Evolutionary conservation across 1,284 basidiomycete species (phyloP).

Genomic region (Coniferiporia sulphurascens): DNA sequence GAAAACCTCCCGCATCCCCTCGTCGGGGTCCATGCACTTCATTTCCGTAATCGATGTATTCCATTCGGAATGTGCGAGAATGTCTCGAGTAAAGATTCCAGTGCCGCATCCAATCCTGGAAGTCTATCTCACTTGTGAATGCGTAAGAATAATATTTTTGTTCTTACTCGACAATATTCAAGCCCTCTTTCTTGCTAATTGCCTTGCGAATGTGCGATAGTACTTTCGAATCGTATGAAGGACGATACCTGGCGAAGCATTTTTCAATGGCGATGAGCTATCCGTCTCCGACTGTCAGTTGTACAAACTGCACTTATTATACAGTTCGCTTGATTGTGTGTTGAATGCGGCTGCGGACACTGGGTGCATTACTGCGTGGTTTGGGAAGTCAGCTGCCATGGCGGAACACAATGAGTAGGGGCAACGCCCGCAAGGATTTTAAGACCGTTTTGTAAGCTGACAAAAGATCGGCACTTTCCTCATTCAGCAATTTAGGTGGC

Average conservation of each 20-base stretch:
- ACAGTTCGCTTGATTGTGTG: slow-evolving; percentile 25
- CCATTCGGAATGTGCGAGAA: slow-evolving; percentile 59
- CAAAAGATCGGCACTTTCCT: no score
- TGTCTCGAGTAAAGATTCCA: slow-evolving; percentile 75
- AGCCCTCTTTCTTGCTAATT: slow-evolving; percentile 14
- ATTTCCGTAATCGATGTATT: slow-evolving; percentile 42
- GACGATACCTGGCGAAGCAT: slow-evolving; percentile 11
- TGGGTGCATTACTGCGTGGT: slow-evolving; percentile 20
- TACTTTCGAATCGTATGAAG: slow-evolving; percentile 25
- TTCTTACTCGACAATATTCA: slow-evolving; percentile 26
- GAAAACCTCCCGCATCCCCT: slow-evolving; percentile 66
- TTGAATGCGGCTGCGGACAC: slow-evolving; percentile 26
- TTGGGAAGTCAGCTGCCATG: neutral
- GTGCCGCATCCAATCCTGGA: slow-evolving; percentile 66
- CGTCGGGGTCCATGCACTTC: slow-evolving; percentile 66
- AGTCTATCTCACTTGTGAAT: neutral
- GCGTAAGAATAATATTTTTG: neutral
- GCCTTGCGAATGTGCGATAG: slow-evolving; percentile 21
- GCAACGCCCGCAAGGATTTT: neutral
- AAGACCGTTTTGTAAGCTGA: no score
- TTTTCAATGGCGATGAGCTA: no score
- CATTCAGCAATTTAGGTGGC: no score
- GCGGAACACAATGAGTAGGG: neutral
- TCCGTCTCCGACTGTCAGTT: neutral
- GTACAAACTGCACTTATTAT: slow-evolving; percentile 22